phyloP scores from a whole-genome alignment of 192 early-diverging fungal genomes.

The Phycomyces blakesleeanus region DNA sequence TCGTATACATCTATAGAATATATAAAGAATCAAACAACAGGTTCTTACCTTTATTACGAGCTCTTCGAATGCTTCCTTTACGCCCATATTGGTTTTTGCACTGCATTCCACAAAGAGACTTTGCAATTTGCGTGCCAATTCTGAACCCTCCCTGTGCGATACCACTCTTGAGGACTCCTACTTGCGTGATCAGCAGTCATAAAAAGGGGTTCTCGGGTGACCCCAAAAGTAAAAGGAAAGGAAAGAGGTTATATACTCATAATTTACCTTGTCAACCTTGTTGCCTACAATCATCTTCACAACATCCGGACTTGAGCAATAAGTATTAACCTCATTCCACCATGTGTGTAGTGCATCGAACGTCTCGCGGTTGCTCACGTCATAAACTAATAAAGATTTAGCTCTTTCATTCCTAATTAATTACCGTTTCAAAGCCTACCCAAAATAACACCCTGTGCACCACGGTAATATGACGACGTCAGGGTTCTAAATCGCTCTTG shows the following conservation, averaged over 20 bases:
- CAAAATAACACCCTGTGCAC: constrained; percentile 96
- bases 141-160: constrained; percentile 81
- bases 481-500: constrained; percentile 98
- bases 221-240: neutral
- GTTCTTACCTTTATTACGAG: constrained; percentile 79
- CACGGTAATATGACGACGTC: constrained; percentile 96
- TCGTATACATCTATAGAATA: too few species aligned
- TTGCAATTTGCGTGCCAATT: constrained; percentile 84
- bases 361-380: constrained; percentile 89
- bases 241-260: constrained; percentile 27
- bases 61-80: constrained; percentile 92
- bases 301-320: constrained; percentile 80
- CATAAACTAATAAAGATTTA: constrained; percentile 69
- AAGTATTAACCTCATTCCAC: constrained; percentile 94
- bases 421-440: constrained; percentile 42
- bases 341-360: constrained; percentile 93
- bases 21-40: too few species aligned
- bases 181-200: neutral
- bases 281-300: constrained; percentile 99
- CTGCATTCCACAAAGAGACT: constrained; percentile 95
- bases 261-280: constrained; percentile 89
- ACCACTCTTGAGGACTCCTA: constrained; percentile 68
- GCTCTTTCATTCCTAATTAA: neutral
- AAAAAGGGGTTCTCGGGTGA: too few species aligned
- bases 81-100: constrained; percentile 91